Evolutionary conservation across 257 asterid genomes (phyloP), one percentile per base, ranked within the genome.

Genomic region (Ballota nigra): DNA sequence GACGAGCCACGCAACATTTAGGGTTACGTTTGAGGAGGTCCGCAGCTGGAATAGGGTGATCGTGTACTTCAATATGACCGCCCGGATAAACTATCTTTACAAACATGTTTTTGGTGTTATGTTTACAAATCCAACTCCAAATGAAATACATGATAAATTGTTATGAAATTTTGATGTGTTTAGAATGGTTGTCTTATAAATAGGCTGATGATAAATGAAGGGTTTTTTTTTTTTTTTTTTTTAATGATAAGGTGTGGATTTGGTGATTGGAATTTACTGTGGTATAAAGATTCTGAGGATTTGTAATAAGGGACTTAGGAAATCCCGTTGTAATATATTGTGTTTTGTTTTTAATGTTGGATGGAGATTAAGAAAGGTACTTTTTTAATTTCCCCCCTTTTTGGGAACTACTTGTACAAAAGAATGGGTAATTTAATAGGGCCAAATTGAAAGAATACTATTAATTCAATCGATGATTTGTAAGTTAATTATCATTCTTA

Each of bases 81-180:
- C 94, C 90, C 2, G 84, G 89, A 76, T 85, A 86, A 36, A 87
- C 84, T 43, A 87, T 83, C 77, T 78, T 87, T 19, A 87, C 86
- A 26, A 82, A 78, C 79, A 83, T 49, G n/a, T 62, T 81, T 38
- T 81, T 81, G 52, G 71, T 77, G 76, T 31, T 87, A 2, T 66
- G 76, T 13, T 55, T 74, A 38, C 88, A 84, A 20, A 89, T 31
- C 91, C 88, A 87, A 18, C 69, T 68, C 0, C 78, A 34, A 5
- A 82, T 58, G 8, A 75, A 61, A 29, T 72, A 78, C 86, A 85
- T 77, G 76, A 34, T 34, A 34, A 34, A 6, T 34, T 34, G 16
- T 43, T 34, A 24, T 24, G 24, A 40, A 63, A 51, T 65, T 0
- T 68, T 43, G 34, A 13, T 59, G 22, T 23, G 26, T n/a, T n/a